Base-by-base conservation (phyloP, 371 early-diverging fungal genomes). In the Apophysomyces sp. region DNA sequence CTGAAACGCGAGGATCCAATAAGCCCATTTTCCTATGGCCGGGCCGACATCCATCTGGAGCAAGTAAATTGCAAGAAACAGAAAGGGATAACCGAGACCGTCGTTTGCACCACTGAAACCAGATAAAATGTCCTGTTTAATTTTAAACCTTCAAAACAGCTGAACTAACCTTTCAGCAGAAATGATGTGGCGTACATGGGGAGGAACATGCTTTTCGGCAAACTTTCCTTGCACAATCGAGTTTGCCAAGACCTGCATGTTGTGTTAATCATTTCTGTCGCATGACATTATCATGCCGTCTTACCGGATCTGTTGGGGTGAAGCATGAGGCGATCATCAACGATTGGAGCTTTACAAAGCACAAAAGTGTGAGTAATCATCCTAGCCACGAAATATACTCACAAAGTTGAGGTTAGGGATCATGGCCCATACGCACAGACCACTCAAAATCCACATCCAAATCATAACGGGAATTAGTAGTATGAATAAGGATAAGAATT, bases 161-260 rank as follows among this genome's bases (percentile, higher is more conserved):
- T n/a, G n/a, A 37, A 37, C 32, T 53, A 69, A 80, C 78, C 80
- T 86, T 69, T 99, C 99, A 12, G 92, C 92, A 0, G 92, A 84
- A 16, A 99, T 73, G 7, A 98, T 72, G 57, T 93, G 71, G 27
- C 98, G 89, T 12, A 98, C 80, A 41, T 90, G 70, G 9, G 72
- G 61, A 0, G 97, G 94, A 9, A 99, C 92, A 57, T 94, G 85
- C 57, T 86, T 85, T 64, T 94, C 95, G 1, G 99, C 97, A 84
- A 96, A 98, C 52, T 87, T 82, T 13, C 99, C 98, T 67, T 94
- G 94, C 8, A 98, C 89, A 18, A 98, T 91, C 1, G 93, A 90
- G 78, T 93, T 95, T 58, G 97, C 92, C 55, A 99, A 71, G 6
- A 98, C 76, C 83, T 83, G 34, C 34, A 58, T 27, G 31, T 40